phyloP scores from a whole-genome alignment of 768 basidiomycete species.

The Zangia roseola region DNA sequence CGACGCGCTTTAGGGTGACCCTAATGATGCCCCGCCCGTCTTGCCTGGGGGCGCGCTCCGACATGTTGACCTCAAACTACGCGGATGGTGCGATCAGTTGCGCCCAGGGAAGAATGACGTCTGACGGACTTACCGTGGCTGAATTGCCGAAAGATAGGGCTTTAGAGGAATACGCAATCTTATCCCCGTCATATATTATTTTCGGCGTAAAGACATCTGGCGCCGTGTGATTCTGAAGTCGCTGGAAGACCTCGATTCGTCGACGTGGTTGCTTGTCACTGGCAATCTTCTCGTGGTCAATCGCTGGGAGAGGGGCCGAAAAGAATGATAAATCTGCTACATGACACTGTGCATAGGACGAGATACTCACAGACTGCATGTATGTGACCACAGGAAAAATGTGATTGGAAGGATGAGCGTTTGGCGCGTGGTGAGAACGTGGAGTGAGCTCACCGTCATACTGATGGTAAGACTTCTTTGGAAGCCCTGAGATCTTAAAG shows the following conservation, averaged over 20 bases:
- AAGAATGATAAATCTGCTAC: neutral
- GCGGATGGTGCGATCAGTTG: neutral
- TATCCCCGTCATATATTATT: constrained; percentile 46
- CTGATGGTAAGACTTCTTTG: constrained; percentile 26
- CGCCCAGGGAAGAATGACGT: neutral
- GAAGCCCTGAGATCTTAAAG: constrained; percentile 30
- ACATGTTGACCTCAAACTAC: constrained; percentile 36
- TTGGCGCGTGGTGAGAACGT: constrained; percentile 3
- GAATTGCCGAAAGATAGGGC: constrained; percentile 32
- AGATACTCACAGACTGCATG: constrained; percentile 28
- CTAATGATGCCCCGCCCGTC: constrained; percentile 27
- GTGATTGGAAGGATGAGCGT: constrained; percentile 4
- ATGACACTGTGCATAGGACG: neutral
- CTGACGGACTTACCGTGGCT: constrained; percentile 25
- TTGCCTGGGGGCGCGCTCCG: constrained; percentile 19
- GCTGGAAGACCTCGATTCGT: constrained; percentile 31
- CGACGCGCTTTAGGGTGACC: constrained; percentile 39
- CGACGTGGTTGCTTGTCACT: constrained; percentile 4
- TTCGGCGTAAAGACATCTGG: constrained; percentile 41
- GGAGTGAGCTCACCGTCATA: constrained; percentile 31
- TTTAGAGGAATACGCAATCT: constrained; percentile 40
- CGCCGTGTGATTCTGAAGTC: constrained; percentile 37
- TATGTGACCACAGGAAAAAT: neutral
- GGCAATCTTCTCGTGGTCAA: constrained; percentile 12
- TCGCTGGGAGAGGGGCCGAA: constrained; percentile 7